Evolutionary conservation across 345 rosid genomes (phyloP).

Genomic region (Erucastrum elatum): DNA sequence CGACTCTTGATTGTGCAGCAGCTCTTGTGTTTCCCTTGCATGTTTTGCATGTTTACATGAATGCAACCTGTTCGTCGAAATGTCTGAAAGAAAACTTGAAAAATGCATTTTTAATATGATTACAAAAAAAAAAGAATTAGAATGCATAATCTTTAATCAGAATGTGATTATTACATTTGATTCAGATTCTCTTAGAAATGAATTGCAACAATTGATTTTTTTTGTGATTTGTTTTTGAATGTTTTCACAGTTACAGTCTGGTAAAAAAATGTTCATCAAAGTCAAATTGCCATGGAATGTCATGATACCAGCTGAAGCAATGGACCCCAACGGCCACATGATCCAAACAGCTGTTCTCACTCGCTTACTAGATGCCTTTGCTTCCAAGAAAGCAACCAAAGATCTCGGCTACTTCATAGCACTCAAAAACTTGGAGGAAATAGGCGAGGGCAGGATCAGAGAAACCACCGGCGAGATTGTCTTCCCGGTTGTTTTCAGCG

Average conservation of each 20-base stretch:
- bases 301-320: slow-evolving; percentile 53
- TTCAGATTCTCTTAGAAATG: too few relatives aligned
- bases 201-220: background rate
- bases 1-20: background rate
- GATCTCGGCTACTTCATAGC: slow-evolving; percentile 67
- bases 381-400: slow-evolving; percentile 34
- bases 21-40: background rate
- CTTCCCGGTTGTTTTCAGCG: slow-evolving; percentile 58
- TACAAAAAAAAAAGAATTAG: background rate
- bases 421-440: slow-evolving; percentile 51
- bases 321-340: slow-evolving; percentile 58
- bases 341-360: slow-evolving; percentile 59
- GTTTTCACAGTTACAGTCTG: slow-evolving; percentile 14
- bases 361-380: slow-evolving; percentile 58
- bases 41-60: background rate
- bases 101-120: background rate
- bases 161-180: background rate
- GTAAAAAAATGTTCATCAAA: slow-evolving; percentile 59
- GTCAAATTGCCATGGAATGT: slow-evolving; percentile 68
- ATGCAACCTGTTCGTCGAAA: slow-evolving; percentile 7
- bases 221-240: background rate
- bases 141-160: background rate
- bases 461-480: slow-evolving; percentile 58
- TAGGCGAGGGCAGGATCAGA: slow-evolving; percentile 55
- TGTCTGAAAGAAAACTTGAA: slow-evolving; percentile 14